These are phyloP conservation scores for Prunus mira DNA, from an alignment of 306 rosid genomes.

Conservation along the genomic window DNA sequence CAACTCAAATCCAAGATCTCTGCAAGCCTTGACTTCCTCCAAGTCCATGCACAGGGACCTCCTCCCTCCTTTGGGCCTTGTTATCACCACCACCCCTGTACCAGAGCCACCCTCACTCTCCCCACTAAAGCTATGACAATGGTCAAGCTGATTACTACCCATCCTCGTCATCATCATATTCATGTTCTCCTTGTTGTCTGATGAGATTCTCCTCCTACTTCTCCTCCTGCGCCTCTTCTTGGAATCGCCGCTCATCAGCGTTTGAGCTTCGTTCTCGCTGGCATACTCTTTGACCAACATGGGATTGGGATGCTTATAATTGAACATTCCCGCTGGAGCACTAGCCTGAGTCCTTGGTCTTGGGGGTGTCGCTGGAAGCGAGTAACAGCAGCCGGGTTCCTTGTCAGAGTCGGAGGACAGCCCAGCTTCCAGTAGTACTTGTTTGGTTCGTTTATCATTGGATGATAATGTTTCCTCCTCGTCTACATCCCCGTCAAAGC, in stretches of 20 bases:
- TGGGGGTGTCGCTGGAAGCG: conserved; percentile 61
- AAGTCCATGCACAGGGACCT: conserved; percentile 66
- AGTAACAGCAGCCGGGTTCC: conserved; percentile 42
- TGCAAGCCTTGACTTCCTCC: conserved; percentile 90
- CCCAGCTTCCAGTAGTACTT: conserved; percentile 7
- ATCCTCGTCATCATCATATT: conserved; percentile 5
- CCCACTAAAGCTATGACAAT: conserved; percentile 31
- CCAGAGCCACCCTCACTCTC: conserved; percentile 22
- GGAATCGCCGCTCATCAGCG: not conserved
- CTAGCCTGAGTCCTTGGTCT: conserved; percentile 19
- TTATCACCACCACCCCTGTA: conserved; percentile 47
- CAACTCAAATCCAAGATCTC: conserved; percentile 85
- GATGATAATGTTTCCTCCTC: conserved; percentile 37
- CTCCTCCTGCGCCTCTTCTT: conserved; percentile 35
- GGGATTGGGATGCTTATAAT: not conserved
- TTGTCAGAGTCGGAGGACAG: conserved; percentile 51
- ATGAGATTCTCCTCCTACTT: conserved; percentile 13
- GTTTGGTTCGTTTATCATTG: conserved; percentile 10
- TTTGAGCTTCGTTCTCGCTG: conserved; percentile 54
- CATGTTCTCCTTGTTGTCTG: conserved; percentile 5
- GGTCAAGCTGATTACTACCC: not conserved
- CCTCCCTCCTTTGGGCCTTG: conserved; percentile 75
- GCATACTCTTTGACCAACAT: conserved; percentile 42
- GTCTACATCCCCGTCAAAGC: conserved; percentile 48
- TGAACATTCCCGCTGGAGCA: not conserved